Conservation (phyloP, 306 rosid species). For the Lablab purpureus region DNA sequence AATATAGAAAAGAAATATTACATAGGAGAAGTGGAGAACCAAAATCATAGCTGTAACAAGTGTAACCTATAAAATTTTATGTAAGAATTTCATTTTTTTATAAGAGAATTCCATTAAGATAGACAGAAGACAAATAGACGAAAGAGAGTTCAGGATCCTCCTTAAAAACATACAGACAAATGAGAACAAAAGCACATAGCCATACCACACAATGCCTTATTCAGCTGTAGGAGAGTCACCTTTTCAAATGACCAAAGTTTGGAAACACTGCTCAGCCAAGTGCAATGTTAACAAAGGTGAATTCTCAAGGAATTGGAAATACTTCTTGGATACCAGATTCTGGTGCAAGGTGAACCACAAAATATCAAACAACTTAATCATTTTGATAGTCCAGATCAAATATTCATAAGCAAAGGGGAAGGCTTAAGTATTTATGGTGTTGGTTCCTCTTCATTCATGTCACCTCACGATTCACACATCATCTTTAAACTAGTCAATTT, state of each 20-base stretch:
- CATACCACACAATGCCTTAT: neutral
- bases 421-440: too few relatives aligned
- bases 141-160: neutral
- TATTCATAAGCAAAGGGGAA: too few relatives aligned
- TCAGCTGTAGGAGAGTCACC: neutral
- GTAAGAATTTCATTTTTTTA: neutral
- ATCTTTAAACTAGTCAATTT: too few relatives aligned
- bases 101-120: constrained; percentile 3
- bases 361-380: too few relatives aligned
- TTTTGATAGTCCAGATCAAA: too few relatives aligned
- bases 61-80: constrained; percentile 14
- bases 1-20: constrained; percentile 23
- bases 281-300: too few relatives aligned
- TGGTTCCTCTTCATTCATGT: too few relatives aligned
- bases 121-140: constrained; percentile 22
- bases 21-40: neutral
- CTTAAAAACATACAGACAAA: neutral
- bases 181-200: neutral
- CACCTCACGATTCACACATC: too few relatives aligned
- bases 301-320: too few relatives aligned
- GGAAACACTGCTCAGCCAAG: too few relatives aligned
- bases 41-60: neutral
- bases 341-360: too few relatives aligned
- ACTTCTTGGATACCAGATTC: too few relatives aligned
- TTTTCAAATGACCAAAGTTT: neutral